Percentiles rank a stretch among this genome's conserved stretches.
Conservation (phyloP, 2,329 filamentous ascomycete species). For the Cadophora sp. region DNA sequence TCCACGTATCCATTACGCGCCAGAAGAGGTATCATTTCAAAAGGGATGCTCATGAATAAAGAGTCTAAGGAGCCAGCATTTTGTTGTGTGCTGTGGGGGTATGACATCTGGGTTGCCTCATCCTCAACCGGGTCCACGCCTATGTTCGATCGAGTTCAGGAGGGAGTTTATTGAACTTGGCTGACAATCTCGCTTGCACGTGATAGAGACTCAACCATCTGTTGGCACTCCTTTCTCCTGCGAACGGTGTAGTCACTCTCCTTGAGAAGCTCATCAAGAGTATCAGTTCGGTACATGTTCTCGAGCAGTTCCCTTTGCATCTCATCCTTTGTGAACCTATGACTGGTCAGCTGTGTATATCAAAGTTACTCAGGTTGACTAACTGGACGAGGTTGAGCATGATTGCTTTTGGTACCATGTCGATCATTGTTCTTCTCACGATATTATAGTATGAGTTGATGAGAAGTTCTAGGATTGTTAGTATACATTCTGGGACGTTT, state of each 20-base stretch:
- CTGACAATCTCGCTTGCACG: constrained; percentile 97
- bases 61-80: constrained; percentile 35
- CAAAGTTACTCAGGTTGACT: constrained; percentile 49
- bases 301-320: constrained; percentile 98
- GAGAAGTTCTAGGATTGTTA: constrained; percentile 72
- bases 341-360: constrained; percentile 25
- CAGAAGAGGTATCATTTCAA: constrained; percentile 42
- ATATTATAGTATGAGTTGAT: constrained; percentile 99
- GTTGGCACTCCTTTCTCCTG: constrained; percentile 95
- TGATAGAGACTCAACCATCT: constrained; percentile 95
- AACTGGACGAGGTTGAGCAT: constrained; percentile 97
- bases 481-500: constrained; percentile 6
- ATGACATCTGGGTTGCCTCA: constrained; percentile 29
- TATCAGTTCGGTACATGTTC: constrained; percentile 93
- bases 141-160: constrained; percentile 28
- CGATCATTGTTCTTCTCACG: constrained; percentile 97
- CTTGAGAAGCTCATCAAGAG: constrained; percentile 93
- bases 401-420: constrained; percentile 99
- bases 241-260: constrained; percentile 97
- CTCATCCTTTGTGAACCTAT: constrained; percentile 91
- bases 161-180: constrained; percentile 57
- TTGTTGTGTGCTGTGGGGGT: constrained; percentile 24
- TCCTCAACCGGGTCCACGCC: constrained; percentile 27
- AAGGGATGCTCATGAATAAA: constrained; percentile 35
- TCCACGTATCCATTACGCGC: constrained; percentile 38